Base-by-base conservation (phyloP, 192 early-diverging fungal species). In the Borealophlyctis nickersoniae region DNA sequence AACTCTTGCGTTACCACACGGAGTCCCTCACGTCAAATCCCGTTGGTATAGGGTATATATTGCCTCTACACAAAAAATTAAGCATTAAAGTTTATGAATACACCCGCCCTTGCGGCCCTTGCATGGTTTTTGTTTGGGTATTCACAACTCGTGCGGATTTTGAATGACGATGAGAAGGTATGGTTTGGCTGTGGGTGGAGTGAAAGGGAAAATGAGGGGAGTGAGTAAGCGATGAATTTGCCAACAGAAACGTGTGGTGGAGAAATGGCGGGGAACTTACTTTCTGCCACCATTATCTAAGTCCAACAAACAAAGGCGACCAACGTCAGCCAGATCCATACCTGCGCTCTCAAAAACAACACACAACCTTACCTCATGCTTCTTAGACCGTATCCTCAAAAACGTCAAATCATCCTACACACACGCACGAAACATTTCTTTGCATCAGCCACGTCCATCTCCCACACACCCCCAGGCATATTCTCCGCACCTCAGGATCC, bases 261-360 rank as follows among this genome's bases (percentile, higher is more conserved):
- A 14, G 11, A 48, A 48, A 48, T 48, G 52, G 16, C 14, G 33
- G 31, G 27, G 27, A 31, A 24, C 73, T 67, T 56, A 75, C 73
- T 75, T 52, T 75, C 69, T 14, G 73, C 73, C 23, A 75, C 73
- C 73, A 75, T 75, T 31, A 75, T 75, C 73, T 73, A 32, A 45
- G 39, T 45, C 5, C 7, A 53, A 27, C 7, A 7, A 23, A 23
- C 11, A 27, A 14, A 9, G 52, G 52, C 14, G 5, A 9, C n/a
- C 14, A 24, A 53, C 26, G 7, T 5, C 7, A 23, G 52, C 5
- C 9, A n/a, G 5, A n/a, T 5, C n/a, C 5, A 27, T 53, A 23
- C 26, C 45, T 13, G 5, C n/a, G 16, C 52, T 53, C 23, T 24
- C 29, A 5, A 19, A 26, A 56, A 16, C 57, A 14, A n/a, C n/a